A percentile compares a stretch with the other conserved stretches of the same genome.
These are phyloP conservation scores for Pseudocercospora macadamiae DNA, from an alignment of 2,329 filamentous ascomycete species.

Conservation along the genomic window DNA sequence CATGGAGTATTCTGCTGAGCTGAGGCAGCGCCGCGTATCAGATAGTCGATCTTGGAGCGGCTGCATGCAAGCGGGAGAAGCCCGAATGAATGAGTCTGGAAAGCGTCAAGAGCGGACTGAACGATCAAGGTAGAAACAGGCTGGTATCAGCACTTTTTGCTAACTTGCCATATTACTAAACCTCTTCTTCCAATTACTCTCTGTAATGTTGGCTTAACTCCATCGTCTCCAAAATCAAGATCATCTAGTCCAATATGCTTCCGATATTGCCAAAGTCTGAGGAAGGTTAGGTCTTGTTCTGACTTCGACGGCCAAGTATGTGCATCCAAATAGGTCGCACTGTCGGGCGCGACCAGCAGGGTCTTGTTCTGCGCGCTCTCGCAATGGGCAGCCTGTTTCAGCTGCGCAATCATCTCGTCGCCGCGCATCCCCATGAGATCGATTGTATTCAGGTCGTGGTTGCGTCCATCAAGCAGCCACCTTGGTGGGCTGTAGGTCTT, in stretches of 20 bases:
- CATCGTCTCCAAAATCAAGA: slow-evolving; percentile 76
- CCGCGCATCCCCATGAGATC: slow-evolving; percentile 75
- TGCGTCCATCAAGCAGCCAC: slow-evolving; percentile 78
- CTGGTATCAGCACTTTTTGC: slow-evolving; percentile 43
- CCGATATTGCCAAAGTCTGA: slow-evolving; percentile 69
- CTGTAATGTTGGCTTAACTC: slow-evolving; percentile 70
- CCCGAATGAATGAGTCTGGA: too few species aligned
- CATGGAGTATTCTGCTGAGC: too few species aligned
- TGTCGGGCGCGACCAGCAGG: slow-evolving; percentile 70
- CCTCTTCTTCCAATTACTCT: slow-evolving; percentile 59
- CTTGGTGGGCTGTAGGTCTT: slow-evolving; percentile 82
- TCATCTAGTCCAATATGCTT: slow-evolving; percentile 78
- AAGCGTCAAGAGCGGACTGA: too few species aligned
- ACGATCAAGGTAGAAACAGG: too few species aligned
- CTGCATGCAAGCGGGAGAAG: too few species aligned
- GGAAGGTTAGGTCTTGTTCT: slow-evolving; percentile 50
- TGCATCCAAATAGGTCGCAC: slow-evolving; percentile 69
- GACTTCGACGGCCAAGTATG: slow-evolving; percentile 40
- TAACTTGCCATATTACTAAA: slow-evolving; percentile 49
- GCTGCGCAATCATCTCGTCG: slow-evolving; percentile 60
- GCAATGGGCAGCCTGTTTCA: slow-evolving; percentile 65
- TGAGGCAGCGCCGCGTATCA: too few species aligned
- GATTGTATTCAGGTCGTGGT: slow-evolving; percentile 68
- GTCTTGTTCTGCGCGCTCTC: slow-evolving; percentile 54
- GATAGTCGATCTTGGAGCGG: too few species aligned